Conservation (phyloP, 2,329 filamentous ascomycete genomes). For the Aspergillus tubingensis region DNA sequence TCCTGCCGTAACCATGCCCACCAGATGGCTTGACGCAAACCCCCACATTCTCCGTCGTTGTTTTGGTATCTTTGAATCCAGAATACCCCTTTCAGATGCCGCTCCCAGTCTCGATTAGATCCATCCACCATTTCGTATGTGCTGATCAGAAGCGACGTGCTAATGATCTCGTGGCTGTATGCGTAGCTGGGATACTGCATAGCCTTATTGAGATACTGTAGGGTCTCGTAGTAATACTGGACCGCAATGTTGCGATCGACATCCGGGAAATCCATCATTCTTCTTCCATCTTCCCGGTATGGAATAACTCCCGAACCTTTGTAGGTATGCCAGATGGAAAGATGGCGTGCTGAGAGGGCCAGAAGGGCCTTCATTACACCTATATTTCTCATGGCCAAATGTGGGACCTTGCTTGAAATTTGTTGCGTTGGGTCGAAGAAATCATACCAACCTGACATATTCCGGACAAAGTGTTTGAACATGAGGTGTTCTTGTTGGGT, state of each 20-base stretch:
- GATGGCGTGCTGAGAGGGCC: constrained; percentile 57
- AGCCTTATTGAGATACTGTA: constrained; percentile 63
- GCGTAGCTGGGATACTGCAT: constrained; percentile 61
- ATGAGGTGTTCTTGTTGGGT: constrained; percentile 13
- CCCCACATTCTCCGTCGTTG: constrained; percentile 60
- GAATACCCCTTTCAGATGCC: constrained; percentile 65
- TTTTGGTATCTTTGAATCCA: constrained; percentile 66
- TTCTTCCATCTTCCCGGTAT: not conserved
- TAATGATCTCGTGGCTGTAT: constrained; percentile 59
- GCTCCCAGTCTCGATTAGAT: constrained; percentile 59
- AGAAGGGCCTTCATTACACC: constrained; percentile 61
- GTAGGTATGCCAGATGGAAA: constrained; percentile 39
- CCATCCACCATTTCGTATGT: constrained; percentile 69
- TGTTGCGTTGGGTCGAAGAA: constrained; percentile 47
- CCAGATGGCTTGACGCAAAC: constrained; percentile 61
- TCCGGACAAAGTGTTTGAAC: constrained; percentile 19
- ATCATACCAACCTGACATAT: constrained; percentile 43
- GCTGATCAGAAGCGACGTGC: constrained; percentile 61
- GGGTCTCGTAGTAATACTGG: constrained; percentile 64
- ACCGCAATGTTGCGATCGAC: constrained; percentile 43
- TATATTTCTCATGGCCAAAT: constrained; percentile 53
- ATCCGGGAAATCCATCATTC: constrained; percentile 1
- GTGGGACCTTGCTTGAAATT: constrained; percentile 40
- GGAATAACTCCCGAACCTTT: not conserved
- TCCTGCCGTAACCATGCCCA: constrained; percentile 69